Evolutionary conservation across 768 basidiomycete genomes (phyloP).

Genomic region (Tulasnella calospora): DNA sequence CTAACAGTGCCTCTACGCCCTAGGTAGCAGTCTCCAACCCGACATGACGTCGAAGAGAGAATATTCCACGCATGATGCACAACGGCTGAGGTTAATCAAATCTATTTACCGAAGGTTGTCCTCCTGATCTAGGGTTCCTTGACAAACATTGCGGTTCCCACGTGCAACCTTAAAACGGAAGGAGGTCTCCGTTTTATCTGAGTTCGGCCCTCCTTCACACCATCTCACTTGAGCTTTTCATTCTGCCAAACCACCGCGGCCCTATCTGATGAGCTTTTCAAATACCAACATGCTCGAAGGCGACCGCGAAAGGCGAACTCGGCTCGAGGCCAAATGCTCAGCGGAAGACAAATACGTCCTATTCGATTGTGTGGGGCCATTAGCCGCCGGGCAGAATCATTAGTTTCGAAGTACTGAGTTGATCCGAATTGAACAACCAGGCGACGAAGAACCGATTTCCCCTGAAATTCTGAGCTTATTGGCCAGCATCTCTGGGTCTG

Average conservation of each 20-base stretch:
- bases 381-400: neutral
- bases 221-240: neutral
- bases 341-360: neutral
- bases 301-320: neutral
- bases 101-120: too few species aligned
- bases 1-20: too few species aligned
- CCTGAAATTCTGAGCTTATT: neutral
- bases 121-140: too few species aligned
- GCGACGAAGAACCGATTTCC: neutral
- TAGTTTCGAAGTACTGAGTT: too few species aligned
- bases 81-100: too few species aligned
- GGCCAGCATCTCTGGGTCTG: too few species aligned
- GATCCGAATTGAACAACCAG: neutral
- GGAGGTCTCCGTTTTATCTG: neutral
- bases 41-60: too few species aligned
- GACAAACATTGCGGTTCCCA: too few species aligned
- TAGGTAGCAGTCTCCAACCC: too few species aligned
- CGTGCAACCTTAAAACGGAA: too few species aligned
- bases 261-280: neutral
- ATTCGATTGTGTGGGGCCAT: neutral
- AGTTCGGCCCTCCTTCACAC: neutral
- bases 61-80: too few species aligned
- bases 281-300: neutral
- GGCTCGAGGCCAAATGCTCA: neutral
- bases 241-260: neutral